Conservation (phyloP, 139 green algal genomes). For the Trebouxia sp. region DNA sequence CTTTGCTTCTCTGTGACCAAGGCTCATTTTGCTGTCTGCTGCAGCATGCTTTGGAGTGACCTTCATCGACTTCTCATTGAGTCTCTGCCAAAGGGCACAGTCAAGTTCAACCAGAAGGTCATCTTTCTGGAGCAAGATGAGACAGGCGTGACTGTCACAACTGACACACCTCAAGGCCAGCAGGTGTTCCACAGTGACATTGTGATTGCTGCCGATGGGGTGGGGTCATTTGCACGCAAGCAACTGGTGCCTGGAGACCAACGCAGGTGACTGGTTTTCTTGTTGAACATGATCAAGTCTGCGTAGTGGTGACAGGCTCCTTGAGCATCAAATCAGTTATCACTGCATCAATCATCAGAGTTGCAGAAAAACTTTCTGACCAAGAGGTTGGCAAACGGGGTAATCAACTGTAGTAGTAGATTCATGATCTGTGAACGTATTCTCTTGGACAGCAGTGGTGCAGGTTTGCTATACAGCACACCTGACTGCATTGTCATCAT, state of each 20-base stretch:
- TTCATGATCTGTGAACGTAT: no score
- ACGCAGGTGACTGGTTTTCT: not conserved
- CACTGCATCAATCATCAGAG: no score
- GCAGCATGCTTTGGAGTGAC: slow-evolving; percentile 16
- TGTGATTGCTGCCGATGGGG: slow-evolving; percentile 10
- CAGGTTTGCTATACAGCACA: no score
- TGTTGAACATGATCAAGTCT: no score
- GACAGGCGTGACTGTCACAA: not conserved
- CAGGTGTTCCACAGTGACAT: not conserved
- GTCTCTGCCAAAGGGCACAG: not conserved
- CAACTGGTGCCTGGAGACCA: not conserved
- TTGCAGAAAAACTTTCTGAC: no score
- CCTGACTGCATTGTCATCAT: no score
- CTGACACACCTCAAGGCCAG: not conserved
- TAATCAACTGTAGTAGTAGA: no score
- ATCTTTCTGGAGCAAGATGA: not conserved
- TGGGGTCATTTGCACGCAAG: not conserved
- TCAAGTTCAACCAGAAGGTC: slow-evolving; percentile 1
- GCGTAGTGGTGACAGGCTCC: no score
- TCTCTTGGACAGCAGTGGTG: no score
- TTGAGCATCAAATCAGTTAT: no score
- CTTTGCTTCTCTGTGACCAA: no score
- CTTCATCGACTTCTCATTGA: slow-evolving; percentile 3
- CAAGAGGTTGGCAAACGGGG: no score
- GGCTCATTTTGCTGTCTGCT: not conserved